Evolutionary conservation across 2,329 filamentous ascomycete species (phyloP).

Genomic region (Pseudocercospora vitis): DNA sequence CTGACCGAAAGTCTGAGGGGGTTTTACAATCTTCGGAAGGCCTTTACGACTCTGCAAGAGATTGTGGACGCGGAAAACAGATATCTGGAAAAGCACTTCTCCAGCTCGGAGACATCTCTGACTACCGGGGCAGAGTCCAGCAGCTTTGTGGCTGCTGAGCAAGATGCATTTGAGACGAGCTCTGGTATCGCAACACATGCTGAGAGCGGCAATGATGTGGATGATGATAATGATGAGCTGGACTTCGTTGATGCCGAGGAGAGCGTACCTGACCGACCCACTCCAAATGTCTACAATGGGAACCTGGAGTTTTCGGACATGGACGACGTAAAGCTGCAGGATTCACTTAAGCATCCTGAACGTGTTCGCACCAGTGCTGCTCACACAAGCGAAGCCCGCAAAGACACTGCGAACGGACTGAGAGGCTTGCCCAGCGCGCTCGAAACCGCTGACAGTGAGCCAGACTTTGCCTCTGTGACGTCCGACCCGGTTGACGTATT

Average conservation of each 20-base stretch:
- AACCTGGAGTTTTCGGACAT: constrained; percentile 41
- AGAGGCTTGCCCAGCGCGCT: constrained; percentile 9
- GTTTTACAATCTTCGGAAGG: constrained; percentile 90
- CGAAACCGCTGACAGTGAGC: constrained; percentile 44
- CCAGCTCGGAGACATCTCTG: constrained; percentile 12
- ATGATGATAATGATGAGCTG: constrained; percentile 40
- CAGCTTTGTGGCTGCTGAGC: constrained; percentile 9
- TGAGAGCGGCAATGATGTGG: constrained; percentile 20
- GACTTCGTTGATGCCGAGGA: constrained; percentile 62
- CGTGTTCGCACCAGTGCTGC: constrained; percentile 2
- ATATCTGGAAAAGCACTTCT: constrained; percentile 46
- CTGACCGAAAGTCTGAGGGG: constrained; percentile 86
- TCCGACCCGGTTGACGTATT: constrained; percentile 76
- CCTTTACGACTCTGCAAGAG: constrained; percentile 76
- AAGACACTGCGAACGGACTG: background rate
- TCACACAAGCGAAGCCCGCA: constrained; percentile 5
- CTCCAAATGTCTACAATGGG: constrained; percentile 51
- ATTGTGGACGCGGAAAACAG: constrained; percentile 74
- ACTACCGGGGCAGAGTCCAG: constrained; percentile 3
- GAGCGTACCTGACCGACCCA: constrained; percentile 46
- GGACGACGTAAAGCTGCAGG: constrained; percentile 29
- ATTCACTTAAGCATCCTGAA: constrained; percentile 21
- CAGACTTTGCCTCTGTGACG: constrained; percentile 65
- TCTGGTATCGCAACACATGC: constrained; percentile 24
- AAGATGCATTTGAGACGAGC: constrained; percentile 10